Conservation (phyloP, 2,329 filamentous ascomycete genomes). For the Chaetomium olivaceum region DNA sequence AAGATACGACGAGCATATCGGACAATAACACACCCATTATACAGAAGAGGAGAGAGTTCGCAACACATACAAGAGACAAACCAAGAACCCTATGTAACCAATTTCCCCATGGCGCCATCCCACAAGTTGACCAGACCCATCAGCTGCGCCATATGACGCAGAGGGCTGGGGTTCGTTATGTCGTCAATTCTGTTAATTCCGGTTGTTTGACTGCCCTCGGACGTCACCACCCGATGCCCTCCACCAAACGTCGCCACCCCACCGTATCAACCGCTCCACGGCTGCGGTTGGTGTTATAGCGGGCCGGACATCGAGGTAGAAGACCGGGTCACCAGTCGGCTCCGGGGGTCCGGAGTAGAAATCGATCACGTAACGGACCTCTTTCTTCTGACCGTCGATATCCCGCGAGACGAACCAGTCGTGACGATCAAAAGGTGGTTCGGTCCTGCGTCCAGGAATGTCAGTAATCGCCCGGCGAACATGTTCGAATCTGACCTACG, state of each 20-base stretch:
- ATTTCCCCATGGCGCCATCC: constrained; percentile 16
- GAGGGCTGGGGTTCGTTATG: background rate
- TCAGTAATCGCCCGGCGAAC: background rate
- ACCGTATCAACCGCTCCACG: constrained; percentile 79
- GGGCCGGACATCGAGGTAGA: constrained; percentile 91
- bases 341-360: constrained; percentile 87
- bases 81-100: background rate
- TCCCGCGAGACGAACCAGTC: constrained; percentile 91
- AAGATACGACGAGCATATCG: background rate
- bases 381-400: constrained; percentile 64
- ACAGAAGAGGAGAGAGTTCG: constrained; percentile 18
- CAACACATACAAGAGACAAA: constrained; percentile 4
- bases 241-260: constrained; percentile 95
- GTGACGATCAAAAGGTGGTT: constrained; percentile 92
- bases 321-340: constrained; percentile 85
- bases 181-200: constrained; percentile 11
- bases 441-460: constrained; percentile 52
- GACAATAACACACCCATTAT: background rate
- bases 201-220: constrained; percentile 41
- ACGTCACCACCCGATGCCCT: constrained; percentile 73
- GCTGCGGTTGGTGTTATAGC: constrained; percentile 80
- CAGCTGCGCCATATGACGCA: background rate
- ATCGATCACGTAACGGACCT: constrained; percentile 94
- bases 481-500: constrained; percentile 52
- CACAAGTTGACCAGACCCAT: background rate